phyloP scores from a whole-genome alignment of 192 early-diverging fungal species.

The Coemansia sp. region DNA sequence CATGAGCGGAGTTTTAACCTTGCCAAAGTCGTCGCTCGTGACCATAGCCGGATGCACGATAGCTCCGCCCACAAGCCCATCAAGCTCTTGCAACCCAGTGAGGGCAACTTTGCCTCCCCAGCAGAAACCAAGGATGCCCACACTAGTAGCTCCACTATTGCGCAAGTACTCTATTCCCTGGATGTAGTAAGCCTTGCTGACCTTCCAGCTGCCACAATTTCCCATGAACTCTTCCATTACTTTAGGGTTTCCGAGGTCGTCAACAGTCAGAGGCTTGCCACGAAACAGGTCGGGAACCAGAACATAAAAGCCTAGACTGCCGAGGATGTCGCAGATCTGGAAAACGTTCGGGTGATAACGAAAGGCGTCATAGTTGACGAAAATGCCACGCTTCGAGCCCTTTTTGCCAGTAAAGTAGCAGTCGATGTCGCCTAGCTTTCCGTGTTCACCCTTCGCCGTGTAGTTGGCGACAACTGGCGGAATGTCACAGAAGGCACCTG shows the following conservation, averaged over 20 bases:
- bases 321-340: conserved; percentile 68
- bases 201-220: conserved; percentile 33
- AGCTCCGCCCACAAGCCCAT: conserved; percentile 58
- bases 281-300: conserved; percentile 71
- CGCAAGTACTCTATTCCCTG: conserved; percentile 19
- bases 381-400: conserved; percentile 62
- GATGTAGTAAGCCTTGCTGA: conserved; percentile 17
- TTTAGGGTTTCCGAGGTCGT: conserved; percentile 40
- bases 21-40: conserved; percentile 53
- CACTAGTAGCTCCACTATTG: conserved; percentile 55
- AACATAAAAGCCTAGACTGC: conserved; percentile 61
- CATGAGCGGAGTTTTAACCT: conserved; percentile 64
- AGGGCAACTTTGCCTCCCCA: conserved; percentile 67
- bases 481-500: conserved; percentile 59
- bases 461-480: conserved; percentile 59
- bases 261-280: conserved; percentile 49
- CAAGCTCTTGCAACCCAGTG: conserved; percentile 51
- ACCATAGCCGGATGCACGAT: conserved; percentile 72
- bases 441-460: conserved; percentile 45
- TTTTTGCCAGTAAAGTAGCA: conserved; percentile 51
- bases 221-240: conserved; percentile 50
- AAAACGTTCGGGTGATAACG: conserved; percentile 63
- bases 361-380: conserved; percentile 75
- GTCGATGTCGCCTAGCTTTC: conserved; percentile 32
- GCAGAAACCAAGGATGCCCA: conserved; percentile 70